Conservation (phyloP, 2,329 filamentous ascomycete genomes). For the Ophiostoma angusticollis region DNA sequence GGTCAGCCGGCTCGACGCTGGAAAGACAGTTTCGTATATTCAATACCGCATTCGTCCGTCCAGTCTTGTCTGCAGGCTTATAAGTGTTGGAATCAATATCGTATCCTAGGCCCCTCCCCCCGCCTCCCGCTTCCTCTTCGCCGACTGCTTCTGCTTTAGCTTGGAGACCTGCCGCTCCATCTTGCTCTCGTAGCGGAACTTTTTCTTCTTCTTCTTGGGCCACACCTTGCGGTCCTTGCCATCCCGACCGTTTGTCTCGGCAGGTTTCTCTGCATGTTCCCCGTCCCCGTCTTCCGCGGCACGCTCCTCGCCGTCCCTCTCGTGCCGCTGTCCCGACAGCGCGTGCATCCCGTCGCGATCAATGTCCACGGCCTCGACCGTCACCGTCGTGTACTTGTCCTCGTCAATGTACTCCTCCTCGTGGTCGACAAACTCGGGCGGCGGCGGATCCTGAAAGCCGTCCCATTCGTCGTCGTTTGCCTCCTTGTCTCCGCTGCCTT, state of each 20-base stretch:
- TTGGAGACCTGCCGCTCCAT: conserved; percentile 63
- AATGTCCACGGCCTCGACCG: conserved; percentile 76
- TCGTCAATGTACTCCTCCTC: conserved; percentile 95
- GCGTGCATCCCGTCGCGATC: conserved; percentile 60
- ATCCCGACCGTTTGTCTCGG: conserved; percentile 20
- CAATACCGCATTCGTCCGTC: conserved; percentile 10
- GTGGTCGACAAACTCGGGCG: conserved; percentile 49
- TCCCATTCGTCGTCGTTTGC: conserved; percentile 43
- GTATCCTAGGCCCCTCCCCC: no score
- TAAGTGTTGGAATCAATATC: no score
- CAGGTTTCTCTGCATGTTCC: conserved; percentile 15
- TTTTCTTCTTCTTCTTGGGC: conserved; percentile 61
- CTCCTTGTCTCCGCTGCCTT: conserved; percentile 23
- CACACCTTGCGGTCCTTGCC: conserved; percentile 32
- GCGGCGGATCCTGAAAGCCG: conserved; percentile 45
- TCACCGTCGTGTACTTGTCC: conserved; percentile 90
- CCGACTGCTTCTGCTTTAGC: conserved; percentile 48
- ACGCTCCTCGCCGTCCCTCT: conserved; percentile 10
- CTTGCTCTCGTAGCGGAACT: conserved; percentile 89
- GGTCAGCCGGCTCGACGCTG: conserved; percentile 7
- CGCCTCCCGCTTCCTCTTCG: conserved; percentile 1
- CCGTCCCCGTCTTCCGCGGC: conserved; percentile 26
- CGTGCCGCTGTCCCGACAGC: conserved; percentile 25
- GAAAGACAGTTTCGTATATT: conserved; percentile 7
- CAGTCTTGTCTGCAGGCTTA: no score